Evolutionary conservation across 306 rosid species (phyloP).

Genomic region (Betula pendula): DNA sequence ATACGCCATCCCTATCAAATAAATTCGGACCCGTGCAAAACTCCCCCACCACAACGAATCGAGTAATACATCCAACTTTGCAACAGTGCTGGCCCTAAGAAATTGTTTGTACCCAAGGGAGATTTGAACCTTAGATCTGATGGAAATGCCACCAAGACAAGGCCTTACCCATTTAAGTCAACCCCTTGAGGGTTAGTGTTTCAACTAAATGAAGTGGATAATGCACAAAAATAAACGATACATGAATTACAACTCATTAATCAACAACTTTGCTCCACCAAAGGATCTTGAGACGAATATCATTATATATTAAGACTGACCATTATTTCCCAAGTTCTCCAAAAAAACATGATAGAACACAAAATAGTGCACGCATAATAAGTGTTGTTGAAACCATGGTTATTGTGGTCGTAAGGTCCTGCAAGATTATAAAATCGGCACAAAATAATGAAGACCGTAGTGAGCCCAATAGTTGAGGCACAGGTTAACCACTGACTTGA

Average conservation of each 20-base stretch:
- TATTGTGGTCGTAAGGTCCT: not conserved
- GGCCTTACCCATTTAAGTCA: too few species aligned
- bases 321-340: not conserved
- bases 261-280: not conserved
- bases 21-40: too few species aligned
- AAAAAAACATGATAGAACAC: not conserved
- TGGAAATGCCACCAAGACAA: too few species aligned
- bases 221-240: not conserved
- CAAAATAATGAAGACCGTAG: not conserved
- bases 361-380: not conserved
- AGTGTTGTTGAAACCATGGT: not conserved
- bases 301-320: not conserved
- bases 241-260: constrained; percentile 7
- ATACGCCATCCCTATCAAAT: too few species aligned
- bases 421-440: not conserved
- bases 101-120: too few species aligned
- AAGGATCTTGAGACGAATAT: not conserved
- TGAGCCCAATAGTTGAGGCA: not conserved
- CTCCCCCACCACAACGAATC: too few species aligned
- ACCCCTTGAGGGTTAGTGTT: too few species aligned
- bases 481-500: not conserved
- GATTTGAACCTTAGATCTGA: too few species aligned
- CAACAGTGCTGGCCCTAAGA: too few species aligned
- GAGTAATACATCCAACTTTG: too few species aligned
- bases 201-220: not conserved